phyloP scores from a whole-genome alignment of 192 early-diverging fungal species.

The Coemansia sp. region DNA sequence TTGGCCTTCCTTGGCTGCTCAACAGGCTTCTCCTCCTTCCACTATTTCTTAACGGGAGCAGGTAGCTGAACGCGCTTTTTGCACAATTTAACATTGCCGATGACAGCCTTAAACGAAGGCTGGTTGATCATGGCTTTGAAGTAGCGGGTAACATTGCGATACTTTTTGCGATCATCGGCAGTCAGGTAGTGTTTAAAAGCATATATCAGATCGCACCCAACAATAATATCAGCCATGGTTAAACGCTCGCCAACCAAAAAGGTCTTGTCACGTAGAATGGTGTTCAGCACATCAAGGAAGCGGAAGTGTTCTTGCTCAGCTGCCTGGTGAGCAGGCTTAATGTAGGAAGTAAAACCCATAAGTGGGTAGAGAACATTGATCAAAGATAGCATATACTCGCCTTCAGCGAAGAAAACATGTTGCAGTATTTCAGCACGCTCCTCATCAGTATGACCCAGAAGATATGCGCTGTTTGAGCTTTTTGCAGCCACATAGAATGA shows the following conservation, averaged over 20 bases:
- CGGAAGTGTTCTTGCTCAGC: conserved; percentile 66
- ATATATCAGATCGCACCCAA: conserved; percentile 54
- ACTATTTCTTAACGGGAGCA: conserved; percentile 63
- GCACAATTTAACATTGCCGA: conserved; percentile 70
- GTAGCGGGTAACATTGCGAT: conserved; percentile 90
- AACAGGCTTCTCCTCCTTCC: conserved; percentile 58
- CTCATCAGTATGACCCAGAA: conserved; percentile 60
- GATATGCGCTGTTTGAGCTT: conserved; percentile 39
- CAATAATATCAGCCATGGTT: conserved; percentile 85
- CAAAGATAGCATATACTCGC: conserved; percentile 48
- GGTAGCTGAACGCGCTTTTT: conserved; percentile 53
- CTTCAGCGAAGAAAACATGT: conserved; percentile 63
- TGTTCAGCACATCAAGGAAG: conserved; percentile 71
- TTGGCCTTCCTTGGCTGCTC: conserved; percentile 57
- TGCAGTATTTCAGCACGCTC: conserved; percentile 66
- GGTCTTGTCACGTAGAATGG: conserved; percentile 78
- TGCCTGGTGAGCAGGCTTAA: conserved; percentile 66
- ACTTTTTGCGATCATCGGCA: conserved; percentile 74
- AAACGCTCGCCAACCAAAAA: conserved; percentile 93
- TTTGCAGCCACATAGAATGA: conserved; percentile 75
- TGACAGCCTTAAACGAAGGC: conserved; percentile 77
- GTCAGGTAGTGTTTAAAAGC: conserved; percentile 50
- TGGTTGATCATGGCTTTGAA: conserved; percentile 85
- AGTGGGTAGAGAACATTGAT: conserved; percentile 53
- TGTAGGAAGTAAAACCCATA: conserved; percentile 43